phyloP scores from a whole-genome alignment of 1,284 basidiomycete species.

The Vanrija pseudolonga region DNA sequence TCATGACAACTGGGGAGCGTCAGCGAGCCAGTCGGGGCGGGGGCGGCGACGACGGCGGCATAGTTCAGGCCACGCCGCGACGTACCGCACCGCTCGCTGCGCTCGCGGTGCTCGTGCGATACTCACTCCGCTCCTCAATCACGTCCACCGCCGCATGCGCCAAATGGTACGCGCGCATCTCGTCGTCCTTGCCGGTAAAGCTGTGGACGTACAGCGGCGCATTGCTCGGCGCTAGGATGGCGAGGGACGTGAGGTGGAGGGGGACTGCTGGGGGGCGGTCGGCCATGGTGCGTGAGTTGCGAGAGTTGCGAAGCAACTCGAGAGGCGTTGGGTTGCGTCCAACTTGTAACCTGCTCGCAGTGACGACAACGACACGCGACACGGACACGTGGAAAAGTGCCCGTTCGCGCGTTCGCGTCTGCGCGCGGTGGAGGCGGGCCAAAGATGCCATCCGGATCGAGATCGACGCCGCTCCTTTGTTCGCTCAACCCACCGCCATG shows the following conservation, averaged over 20 bases:
- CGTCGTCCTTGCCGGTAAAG: slow-evolving; percentile 43
- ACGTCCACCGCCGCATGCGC: slow-evolving; percentile 48
- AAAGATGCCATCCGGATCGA: no score
- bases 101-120: no score
- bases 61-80: no score
- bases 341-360: not conserved
- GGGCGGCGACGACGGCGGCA: no score
- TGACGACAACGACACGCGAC: not conserved
- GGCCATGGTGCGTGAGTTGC: slow-evolving; percentile 11
- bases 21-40: no score
- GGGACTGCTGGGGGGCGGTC: slow-evolving; percentile 35
- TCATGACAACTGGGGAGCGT: slow-evolving; percentile 38
- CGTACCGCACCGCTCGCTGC: no score
- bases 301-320: not conserved
- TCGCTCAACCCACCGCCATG: no score
- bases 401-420: no score
- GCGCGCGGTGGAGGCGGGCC: no score
- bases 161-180: slow-evolving; percentile 47
- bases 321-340: not conserved
- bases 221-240: slow-evolving; percentile 44
- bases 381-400: not conserved
- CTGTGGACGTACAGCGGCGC: slow-evolving; percentile 47
- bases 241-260: slow-evolving; percentile 44
- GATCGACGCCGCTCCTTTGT: no score
- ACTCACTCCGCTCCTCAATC: slow-evolving; percentile 49